Evolutionary conservation across 768 basidiomycete species (phyloP), one percentile per base, ranked within the genome.

Genomic region (Symmetrospora coprosmae): DNA sequence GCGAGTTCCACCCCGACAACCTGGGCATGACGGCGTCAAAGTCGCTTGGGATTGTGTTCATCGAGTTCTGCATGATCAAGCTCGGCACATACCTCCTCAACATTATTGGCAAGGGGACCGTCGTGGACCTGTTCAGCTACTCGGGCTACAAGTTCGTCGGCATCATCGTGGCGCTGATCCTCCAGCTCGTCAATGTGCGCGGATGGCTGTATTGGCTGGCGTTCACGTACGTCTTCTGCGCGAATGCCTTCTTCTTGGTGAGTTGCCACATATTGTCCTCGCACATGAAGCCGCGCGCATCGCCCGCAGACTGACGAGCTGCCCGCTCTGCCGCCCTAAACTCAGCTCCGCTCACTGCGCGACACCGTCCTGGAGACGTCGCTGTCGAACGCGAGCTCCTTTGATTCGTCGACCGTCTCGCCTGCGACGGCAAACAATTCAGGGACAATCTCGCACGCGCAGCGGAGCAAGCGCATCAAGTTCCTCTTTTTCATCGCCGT

Each of bases 61-160:
- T 92, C 61, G 94, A 99, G 71, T 89, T 96, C 72, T 73, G 82
- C 27, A 83, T 86, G 63, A 85, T 99, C 52, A 87, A 87, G 69
- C 77, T 87, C 0, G 91, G 91, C 0, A 94, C 88, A 69, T 99
- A 97, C 73, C 75, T 96, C 49, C 80, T 97, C 48, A 89, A 87
- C 62, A 87, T 97, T 1, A 83, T 82, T 2, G 74, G 78, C 5
- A 73, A 77, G 7, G 77, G 75, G 25, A 84, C 86, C 45, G 79
- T 86, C 23, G 78, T 85, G 4, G 89, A 94, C 69, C 73, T 97
- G 47, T 74, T 94, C 30, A 86, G 91, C 0, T 97, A 96, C 70
- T 86, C 84, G 4, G 92, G 94, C 0, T 97, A 97, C 75, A 97
- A 99, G 70, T 97, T 99, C 67, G 87, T 96, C 28, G 92, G 90